phyloP scores from a whole-genome alignment of 106 monocot species.

The Dendrobium nobile region DNA sequence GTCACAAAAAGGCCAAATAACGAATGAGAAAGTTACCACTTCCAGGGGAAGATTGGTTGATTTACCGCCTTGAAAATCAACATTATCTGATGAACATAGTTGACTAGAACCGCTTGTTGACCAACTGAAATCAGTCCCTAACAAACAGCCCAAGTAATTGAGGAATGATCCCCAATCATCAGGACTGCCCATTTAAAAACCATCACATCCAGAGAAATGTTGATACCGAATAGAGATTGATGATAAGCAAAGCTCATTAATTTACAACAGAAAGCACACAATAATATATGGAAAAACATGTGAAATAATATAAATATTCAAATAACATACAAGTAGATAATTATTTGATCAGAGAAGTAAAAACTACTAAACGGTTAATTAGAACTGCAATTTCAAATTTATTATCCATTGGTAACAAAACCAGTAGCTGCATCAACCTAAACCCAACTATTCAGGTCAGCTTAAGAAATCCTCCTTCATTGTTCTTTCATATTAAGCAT shows the following conservation, averaged over 20 bases:
- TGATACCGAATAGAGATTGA: neutral
- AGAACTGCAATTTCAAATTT: neutral
- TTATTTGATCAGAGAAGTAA: neutral
- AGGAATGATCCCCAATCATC: conserved; percentile 96
- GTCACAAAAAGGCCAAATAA: neutral
- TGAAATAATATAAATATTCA: neutral
- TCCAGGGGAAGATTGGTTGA: conserved; percentile 41
- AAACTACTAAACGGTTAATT: neutral
- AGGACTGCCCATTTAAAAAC: conserved; percentile 49
- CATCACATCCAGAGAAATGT: conserved; percentile 16
- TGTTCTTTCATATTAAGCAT: neutral
- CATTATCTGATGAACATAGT: conserved; percentile 13
- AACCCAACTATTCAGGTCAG: neutral
- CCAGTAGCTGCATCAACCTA: neutral
- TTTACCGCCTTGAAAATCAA: conserved; percentile 24
- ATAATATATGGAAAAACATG: neutral
- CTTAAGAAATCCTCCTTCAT: neutral
- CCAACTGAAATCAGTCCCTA: conserved; percentile 68
- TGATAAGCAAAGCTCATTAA: neutral
- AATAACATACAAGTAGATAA: neutral
- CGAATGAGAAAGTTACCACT: conserved; percentile 34
- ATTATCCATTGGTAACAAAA: neutral
- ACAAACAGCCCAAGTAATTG: conserved; percentile 75
- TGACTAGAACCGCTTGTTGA: conserved; percentile 12
- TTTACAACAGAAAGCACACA: neutral